Base-by-base conservation (phyloP, 2,329 filamentous ascomycete species). In the Dryadomyces sulphureus region DNA sequence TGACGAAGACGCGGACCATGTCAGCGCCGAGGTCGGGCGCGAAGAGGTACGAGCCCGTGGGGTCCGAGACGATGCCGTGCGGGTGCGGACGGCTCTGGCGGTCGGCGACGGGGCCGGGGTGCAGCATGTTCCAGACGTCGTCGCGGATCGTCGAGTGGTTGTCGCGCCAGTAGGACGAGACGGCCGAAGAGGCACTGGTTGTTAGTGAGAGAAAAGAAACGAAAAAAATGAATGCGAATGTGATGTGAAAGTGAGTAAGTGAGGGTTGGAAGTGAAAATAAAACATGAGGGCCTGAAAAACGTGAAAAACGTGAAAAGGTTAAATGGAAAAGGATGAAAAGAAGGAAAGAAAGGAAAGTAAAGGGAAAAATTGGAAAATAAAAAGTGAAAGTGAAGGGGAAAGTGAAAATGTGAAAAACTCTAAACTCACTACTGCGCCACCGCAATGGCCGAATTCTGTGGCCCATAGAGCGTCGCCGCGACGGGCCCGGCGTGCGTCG, bases 21-120 rank as follows among this genome's bases (percentile, higher is more conserved):
- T 85, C 81, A 47, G 72, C 68, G 36, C 81, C 77, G 5, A 88
- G 67, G 53, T 85, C 81, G 1, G 80, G 79, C 8, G 77, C 69
- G 8, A 84, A 55, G 24, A 84, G 54, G 58, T 73, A 85, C n/a
- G 65, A 55, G 6, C 71, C 73, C 2, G 75, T 80, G 7, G 80
- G 81, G 56, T 85, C 81, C 30, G 80, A 57, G 44, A 81, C 58
- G n/a, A 73, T 70, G 56, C 81, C 63, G 59, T 84, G 80, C 17
- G 79, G 78, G 56, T 81, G 77, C 3, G 79, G 65, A 7, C 68
- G 64, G 38, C 73, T 65, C 59, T 83, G 76, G 44, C 73, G 71
- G 5, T 60, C 56, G 2, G 62, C 56, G 45, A 62, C 56, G 30
- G 64, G 55, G 1, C 65, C 65, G 4, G 64, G 60, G 7, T 59